These are phyloP conservation scores for Bertia moriformis DNA, from an alignment of 2,329 filamentous ascomycete genomes.

Conservation along the genomic window DNA sequence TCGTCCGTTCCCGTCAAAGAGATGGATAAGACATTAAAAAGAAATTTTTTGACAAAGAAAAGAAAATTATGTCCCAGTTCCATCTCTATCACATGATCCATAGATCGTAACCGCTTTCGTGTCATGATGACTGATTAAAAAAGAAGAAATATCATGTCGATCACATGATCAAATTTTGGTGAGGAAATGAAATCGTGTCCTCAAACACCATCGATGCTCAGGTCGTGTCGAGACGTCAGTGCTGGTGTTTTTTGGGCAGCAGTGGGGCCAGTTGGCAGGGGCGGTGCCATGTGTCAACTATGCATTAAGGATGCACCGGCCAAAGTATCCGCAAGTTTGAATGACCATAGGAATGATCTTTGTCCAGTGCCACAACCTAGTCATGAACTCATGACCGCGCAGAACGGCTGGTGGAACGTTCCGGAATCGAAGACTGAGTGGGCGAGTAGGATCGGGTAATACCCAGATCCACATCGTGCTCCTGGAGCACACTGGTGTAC, in stretches of 20 bases:
- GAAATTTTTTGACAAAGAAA: conserved; percentile 7
- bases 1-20: conserved; percentile 2
- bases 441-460: conserved; percentile 20
- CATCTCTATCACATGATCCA: conserved; percentile 23
- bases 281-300: no score
- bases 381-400: conserved; percentile 20
- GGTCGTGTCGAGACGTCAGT: no score
- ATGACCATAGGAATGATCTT: no score
- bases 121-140: conserved; percentile 6
- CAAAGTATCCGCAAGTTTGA: no score
- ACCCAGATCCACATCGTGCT: conserved; percentile 45
- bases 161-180: no score
- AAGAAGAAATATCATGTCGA: neutral
- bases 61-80: conserved; percentile 9
- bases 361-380: no score
- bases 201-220: neutral
- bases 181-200: no score
- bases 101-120: conserved; percentile 23
- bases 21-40: no score
- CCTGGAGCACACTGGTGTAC: conserved; percentile 50
- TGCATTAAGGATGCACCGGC: no score
- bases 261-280: no score
- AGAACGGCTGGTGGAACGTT: conserved; percentile 26
- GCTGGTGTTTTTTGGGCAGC: no score
- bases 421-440: conserved; percentile 24